Conservation (phyloP, 2,329 filamentous ascomycete genomes). For the Zymoseptoria passerinii region DNA sequence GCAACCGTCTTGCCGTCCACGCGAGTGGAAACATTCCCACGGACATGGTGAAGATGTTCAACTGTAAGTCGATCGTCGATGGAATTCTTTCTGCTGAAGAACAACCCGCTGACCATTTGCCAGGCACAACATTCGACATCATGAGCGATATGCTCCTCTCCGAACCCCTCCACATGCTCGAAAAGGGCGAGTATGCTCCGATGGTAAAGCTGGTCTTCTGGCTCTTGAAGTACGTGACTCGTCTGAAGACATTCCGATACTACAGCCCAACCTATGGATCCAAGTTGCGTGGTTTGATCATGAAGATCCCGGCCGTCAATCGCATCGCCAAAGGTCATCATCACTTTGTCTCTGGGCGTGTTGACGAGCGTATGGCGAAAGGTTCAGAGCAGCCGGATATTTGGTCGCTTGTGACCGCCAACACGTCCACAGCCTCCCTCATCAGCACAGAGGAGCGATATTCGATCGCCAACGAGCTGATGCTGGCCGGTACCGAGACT, state of each 20-base stretch:
- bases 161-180: conserved; percentile 20
- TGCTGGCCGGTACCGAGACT: conserved; percentile 33
- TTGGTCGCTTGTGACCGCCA: conserved; percentile 21
- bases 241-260: conserved; percentile 8
- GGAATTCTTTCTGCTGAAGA: conserved; percentile 8
- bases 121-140: conserved; percentile 19
- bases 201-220: conserved; percentile 19
- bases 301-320: conserved; percentile 9
- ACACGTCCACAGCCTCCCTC: conserved; percentile 9
- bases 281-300: conserved; percentile 1
- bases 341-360: conserved; percentile 7
- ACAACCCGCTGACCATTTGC: conserved; percentile 10
- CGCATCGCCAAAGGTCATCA: conserved; percentile 2
- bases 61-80: conserved; percentile 13
- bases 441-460: conserved; percentile 26
- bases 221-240: conserved; percentile 11
- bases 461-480: conserved; percentile 25
- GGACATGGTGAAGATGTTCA: conserved; percentile 24
- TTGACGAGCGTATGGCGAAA: conserved; percentile 23
- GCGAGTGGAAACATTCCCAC: conserved; percentile 7
- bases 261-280: conserved; percentile 5
- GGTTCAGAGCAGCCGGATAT: conserved; percentile 20
- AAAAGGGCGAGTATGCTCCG: conserved; percentile 16
- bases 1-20: conserved; percentile 10
- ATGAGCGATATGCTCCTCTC: conserved; percentile 24